Conservation (phyloP, 2,329 filamentous ascomycete genomes). For the Neofusicoccum cordaticola region DNA sequence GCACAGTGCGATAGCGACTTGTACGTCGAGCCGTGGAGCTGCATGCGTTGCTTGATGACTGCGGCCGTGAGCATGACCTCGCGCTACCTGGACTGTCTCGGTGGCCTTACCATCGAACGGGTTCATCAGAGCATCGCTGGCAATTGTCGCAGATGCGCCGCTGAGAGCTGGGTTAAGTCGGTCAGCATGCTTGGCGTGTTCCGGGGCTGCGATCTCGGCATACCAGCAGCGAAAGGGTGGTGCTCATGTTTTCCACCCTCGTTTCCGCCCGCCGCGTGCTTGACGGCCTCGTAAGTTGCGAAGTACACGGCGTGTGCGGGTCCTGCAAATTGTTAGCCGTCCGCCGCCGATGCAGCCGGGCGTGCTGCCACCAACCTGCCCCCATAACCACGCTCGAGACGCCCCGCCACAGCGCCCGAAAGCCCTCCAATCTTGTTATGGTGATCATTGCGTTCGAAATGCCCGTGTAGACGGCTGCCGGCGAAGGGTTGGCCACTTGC, state of each 20-base stretch:
- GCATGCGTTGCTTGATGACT: conserved; percentile 99
- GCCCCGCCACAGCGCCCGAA: conserved; percentile 90
- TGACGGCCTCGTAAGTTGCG: conserved; percentile 95
- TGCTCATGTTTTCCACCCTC: conserved; percentile 80
- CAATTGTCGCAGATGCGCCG: conserved; percentile 91
- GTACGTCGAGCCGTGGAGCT: conserved; percentile 93
- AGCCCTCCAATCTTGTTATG: conserved; percentile 85
- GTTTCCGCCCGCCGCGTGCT: conserved; percentile 93
- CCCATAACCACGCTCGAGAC: conserved; percentile 95
- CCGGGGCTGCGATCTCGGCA: conserved; percentile 24
- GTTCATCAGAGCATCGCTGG: conserved; percentile 98
- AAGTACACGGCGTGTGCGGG: conserved; percentile 98
- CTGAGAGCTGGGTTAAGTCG: conserved; percentile 67
- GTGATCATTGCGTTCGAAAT: conserved; percentile 89
- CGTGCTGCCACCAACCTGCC: conserved; percentile 61
- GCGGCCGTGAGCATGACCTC: conserved; percentile 23
- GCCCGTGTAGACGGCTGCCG: conserved; percentile 79
- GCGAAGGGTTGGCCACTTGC: conserved; percentile 87
- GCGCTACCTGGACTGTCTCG: background rate
- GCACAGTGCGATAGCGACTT: conserved; percentile 85
- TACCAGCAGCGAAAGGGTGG: conserved; percentile 90
- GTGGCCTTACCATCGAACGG: conserved; percentile 81
- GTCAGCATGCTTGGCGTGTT: conserved; percentile 22
- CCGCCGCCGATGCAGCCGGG: background rate
- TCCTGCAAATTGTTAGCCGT: conserved; percentile 54